Evolutionary conservation across 2,329 filamentous ascomycete genomes (phyloP).

Genomic region (Monosporascus sp.): DNA sequence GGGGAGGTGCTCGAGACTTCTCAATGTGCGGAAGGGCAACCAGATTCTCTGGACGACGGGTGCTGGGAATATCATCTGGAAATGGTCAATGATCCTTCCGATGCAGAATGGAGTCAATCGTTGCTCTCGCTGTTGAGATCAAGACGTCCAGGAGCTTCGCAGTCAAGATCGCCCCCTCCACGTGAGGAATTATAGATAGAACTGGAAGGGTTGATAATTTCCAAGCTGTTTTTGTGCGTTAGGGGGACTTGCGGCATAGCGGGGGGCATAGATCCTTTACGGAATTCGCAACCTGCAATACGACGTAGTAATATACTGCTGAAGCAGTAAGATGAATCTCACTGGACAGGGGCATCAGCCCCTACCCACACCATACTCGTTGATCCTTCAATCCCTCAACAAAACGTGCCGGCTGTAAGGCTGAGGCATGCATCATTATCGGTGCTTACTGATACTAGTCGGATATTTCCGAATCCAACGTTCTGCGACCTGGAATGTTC

Average conservation of each 20-base stretch:
- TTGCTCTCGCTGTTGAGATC: slow-evolving; percentile 17
- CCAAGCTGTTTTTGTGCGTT: not conserved
- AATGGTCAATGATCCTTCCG: slow-evolving; percentile 4
- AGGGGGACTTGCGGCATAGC: not conserved
- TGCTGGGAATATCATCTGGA: slow-evolving; percentile 54
- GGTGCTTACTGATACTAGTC: no score
- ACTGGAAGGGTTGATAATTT: not conserved
- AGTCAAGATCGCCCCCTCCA: not conserved
- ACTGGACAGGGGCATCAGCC: not conserved
- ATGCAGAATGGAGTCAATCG: slow-evolving; percentile 38
- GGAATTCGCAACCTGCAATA: not conserved
- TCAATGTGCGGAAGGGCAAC: slow-evolving; percentile 29
- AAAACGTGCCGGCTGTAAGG: not conserved
- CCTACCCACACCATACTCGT: not conserved
- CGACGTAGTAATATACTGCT: not conserved
- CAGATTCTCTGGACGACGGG: slow-evolving; percentile 36
- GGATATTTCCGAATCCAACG: no score
- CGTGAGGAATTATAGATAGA: slow-evolving; percentile 10
- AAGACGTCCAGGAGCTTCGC: slow-evolving; percentile 5
- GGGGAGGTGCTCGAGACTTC: slow-evolving; percentile 26
- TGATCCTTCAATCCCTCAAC: not conserved
- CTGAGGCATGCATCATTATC: not conserved
- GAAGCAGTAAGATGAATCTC: not conserved
- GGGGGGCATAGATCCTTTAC: not conserved
- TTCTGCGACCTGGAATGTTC: not conserved